Percentiles rank a stretch among this genome's conserved stretches.
phyloP scores from a whole-genome alignment of 257 asterid species.

The Cynanchum wilfordii region DNA sequence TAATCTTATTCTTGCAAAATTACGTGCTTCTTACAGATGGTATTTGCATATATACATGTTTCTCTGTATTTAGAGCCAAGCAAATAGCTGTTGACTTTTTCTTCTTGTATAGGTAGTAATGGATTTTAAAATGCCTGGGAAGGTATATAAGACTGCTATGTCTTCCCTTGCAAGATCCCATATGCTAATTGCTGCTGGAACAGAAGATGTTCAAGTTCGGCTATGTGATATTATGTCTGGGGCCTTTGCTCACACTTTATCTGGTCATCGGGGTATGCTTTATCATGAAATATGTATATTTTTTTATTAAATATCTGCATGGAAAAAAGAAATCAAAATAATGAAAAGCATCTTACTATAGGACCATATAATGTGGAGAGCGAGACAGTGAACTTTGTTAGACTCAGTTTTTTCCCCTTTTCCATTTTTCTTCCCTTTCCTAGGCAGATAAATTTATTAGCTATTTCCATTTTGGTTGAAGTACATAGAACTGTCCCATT shows the following conservation, averaged over 20 bases:
- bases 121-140: slow-evolving; percentile 95
- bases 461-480: neutral
- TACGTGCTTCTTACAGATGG: neutral
- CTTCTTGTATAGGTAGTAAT: slow-evolving; percentile 54
- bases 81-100: slow-evolving; percentile 12
- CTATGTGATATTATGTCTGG: slow-evolving; percentile 96
- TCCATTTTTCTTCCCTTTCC: neutral
- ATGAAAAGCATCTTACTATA: neutral
- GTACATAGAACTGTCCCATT: neutral
- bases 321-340: neutral
- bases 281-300: neutral
- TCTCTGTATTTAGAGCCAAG: neutral
- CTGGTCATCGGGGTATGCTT: slow-evolving; percentile 96
- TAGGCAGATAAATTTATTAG: neutral
- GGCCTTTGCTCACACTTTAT: slow-evolving; percentile 93
- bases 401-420: neutral
- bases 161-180: slow-evolving; percentile 82
- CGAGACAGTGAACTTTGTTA: neutral
- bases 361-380: neutral
- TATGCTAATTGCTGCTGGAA: slow-evolving; percentile 93
- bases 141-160: slow-evolving; percentile 90
- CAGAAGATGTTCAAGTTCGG: slow-evolving; percentile 99
- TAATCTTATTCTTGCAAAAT: slow-evolving; percentile 1
- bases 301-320: neutral
- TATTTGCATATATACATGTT: neutral